phyloP scores from a whole-genome alignment of 2,329 filamentous ascomycete species.

The Podosphaera xanthii region DNA sequence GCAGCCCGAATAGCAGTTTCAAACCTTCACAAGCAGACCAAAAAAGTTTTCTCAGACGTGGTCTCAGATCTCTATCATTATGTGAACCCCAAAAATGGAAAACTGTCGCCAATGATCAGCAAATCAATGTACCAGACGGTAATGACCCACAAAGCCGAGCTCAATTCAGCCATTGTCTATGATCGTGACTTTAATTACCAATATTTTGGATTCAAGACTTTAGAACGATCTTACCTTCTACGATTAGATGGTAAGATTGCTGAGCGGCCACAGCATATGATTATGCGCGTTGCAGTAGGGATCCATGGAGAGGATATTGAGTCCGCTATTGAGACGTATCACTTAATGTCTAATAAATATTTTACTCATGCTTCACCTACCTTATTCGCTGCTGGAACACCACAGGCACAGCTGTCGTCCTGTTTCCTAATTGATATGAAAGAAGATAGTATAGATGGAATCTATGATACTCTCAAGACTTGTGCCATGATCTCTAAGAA shows the following conservation, averaged over 20 bases:
- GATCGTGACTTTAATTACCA: slow-evolving; percentile 99
- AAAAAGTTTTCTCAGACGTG: slow-evolving; percentile 98
- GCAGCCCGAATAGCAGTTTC: slow-evolving; percentile 96
- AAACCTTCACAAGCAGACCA: slow-evolving; percentile 99
- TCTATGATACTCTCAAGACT: slow-evolving; percentile 97
- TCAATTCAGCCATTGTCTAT: slow-evolving; percentile 97
- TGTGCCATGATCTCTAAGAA: slow-evolving; percentile 99
- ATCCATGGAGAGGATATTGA: slow-evolving; percentile 93
- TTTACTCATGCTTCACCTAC: slow-evolving; percentile 97
- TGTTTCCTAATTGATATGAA: slow-evolving; percentile 99
- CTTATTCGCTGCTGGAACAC: slow-evolving; percentile 93
- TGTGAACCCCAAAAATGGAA: slow-evolving; percentile 78
- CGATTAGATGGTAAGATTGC: slow-evolving; percentile 90
- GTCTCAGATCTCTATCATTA: slow-evolving; percentile 87
- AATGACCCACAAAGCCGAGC: slow-evolving; percentile 87
- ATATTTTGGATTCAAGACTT: slow-evolving; percentile 98
- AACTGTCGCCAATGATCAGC: slow-evolving; percentile 80
- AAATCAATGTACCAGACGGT: slow-evolving; percentile 75
- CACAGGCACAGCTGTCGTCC: slow-evolving; percentile 80
- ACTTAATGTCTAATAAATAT: slow-evolving; percentile 95
- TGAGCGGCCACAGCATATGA: slow-evolving; percentile 96
- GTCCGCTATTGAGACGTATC: slow-evolving; percentile 90
- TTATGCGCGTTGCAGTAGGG: slow-evolving; percentile 95
- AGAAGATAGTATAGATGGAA: slow-evolving; percentile 96
- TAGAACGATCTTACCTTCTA: slow-evolving; percentile 92